Percentiles rank a stretch among this genome's conserved stretches.
Evolutionary conservation across 352 stramenopile genomes (phyloP).

Genomic region (Globisporangium iwayamae): DNA sequence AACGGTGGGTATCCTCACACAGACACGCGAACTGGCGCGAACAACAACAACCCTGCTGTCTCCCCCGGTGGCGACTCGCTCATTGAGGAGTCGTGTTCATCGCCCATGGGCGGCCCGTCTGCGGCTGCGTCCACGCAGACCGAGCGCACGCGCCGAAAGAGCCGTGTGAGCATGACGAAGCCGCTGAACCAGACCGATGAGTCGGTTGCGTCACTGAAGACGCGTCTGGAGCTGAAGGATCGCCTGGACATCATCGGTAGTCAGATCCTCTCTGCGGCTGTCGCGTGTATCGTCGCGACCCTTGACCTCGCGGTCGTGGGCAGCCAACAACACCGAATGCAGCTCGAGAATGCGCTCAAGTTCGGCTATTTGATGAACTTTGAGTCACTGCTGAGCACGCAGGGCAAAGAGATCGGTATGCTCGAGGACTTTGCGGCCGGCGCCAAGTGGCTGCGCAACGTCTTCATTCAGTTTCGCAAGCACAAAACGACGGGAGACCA

Average conservation of each 20-base stretch:
- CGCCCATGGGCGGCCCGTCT: conserved; percentile 24
- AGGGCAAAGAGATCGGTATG: conserved; percentile 95
- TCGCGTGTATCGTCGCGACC: conserved; percentile 63
- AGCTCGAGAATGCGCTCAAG: conserved; percentile 47
- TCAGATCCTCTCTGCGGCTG: conserved; percentile 68
- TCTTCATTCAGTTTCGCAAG: conserved; percentile 75
- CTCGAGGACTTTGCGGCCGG: conserved; percentile 88
- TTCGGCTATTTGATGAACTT: conserved; percentile 80
- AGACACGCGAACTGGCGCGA: conserved; percentile 3
- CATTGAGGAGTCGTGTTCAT: conserved; percentile 23
- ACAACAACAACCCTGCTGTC: conserved; percentile 16
- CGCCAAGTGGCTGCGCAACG: conserved; percentile 74
- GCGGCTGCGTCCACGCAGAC: conserved; percentile 23
- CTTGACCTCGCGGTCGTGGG: conserved; percentile 59
- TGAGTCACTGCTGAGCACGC: conserved; percentile 85
- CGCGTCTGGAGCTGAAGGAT: conserved; percentile 65
- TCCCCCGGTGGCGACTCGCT: conserved; percentile 32
- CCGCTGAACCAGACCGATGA: conserved; percentile 22
- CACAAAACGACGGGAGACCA: conserved; percentile 34
- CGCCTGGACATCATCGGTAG: conserved; percentile 67
- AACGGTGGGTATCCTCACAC: conserved; percentile 53
- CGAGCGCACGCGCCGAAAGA: conserved; percentile 18
- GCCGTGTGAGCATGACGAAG: conserved; percentile 17
- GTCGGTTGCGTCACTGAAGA: conserved; percentile 54
- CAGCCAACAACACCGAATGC: conserved; percentile 50